phyloP scores from a whole-genome alignment of 805 yeast genomes.

The Candida broadrunensis region DNA sequence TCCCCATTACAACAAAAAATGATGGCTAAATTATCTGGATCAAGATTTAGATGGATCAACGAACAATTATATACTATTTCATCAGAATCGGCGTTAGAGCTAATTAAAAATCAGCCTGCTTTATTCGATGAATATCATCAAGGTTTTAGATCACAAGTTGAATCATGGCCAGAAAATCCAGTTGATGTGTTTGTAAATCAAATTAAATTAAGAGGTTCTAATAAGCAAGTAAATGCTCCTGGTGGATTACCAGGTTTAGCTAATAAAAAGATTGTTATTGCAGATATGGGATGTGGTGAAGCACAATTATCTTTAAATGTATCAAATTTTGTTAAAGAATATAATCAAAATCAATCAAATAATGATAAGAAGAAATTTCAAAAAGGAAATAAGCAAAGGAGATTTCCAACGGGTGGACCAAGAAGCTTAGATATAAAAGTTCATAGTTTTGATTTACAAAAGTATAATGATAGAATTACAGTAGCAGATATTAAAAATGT shows the following conservation, averaged over 20 bases:
- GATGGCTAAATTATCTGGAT: constrained; percentile 92
- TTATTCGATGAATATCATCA: constrained; percentile 92
- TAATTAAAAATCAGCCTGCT: constrained; percentile 78
- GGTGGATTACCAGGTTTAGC: constrained; percentile 86
- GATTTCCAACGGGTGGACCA: constrained; percentile 16
- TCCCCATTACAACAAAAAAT: constrained; percentile 92
- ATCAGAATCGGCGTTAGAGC: constrained; percentile 70
- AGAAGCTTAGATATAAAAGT: constrained; percentile 53
- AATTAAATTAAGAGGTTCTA: constrained; percentile 51
- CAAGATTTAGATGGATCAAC: constrained; percentile 96
- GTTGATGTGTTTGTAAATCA: constrained; percentile 84
- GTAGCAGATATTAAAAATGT: constrained; percentile 96
- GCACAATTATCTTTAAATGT: constrained; percentile 80
- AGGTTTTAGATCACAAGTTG: constrained; percentile 94
- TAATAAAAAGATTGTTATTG: constrained; percentile 69
- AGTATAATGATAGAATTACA: constrained; percentile 83
- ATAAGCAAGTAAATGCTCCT: constrained; percentile 83
- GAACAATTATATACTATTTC: constrained; percentile 90
- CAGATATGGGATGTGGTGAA: constrained; percentile 99
- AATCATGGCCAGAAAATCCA: constrained; percentile 98
- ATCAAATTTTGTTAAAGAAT: constrained; percentile 41
- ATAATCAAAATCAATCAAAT: constrained; percentile 14
- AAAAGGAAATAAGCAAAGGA: constrained; percentile 16
- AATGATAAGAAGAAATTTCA: constrained; percentile 31
- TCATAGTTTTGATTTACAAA: constrained; percentile 88